Conservation (phyloP, 2,329 filamentous ascomycete genomes). For the Curvularia sp. region DNA sequence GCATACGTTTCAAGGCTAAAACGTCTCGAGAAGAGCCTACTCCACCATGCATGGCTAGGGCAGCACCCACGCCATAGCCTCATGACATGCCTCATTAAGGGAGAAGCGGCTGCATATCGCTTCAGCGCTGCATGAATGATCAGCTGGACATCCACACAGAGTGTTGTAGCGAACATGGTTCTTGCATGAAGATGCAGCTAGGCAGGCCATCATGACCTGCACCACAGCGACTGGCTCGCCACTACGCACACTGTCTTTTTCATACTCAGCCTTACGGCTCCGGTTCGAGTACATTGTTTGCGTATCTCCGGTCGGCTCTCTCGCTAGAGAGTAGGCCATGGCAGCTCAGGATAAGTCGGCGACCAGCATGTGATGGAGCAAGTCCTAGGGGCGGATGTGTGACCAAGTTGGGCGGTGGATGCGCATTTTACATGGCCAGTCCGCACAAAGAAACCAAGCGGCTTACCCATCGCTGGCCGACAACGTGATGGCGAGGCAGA, state of each 20-base stretch:
- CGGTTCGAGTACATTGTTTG: slow-evolving; percentile 9
- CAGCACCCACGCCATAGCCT: slow-evolving; percentile 12
- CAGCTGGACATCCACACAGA: slow-evolving; percentile 12
- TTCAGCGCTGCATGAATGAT: slow-evolving; percentile 15
- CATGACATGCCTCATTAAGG: slow-evolving; percentile 20
- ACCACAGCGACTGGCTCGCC: slow-evolving; percentile 12
- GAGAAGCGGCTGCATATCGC: slow-evolving; percentile 18
- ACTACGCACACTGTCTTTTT: slow-evolving; percentile 8
- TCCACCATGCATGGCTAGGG: slow-evolving; percentile 21
- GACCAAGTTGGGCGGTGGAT: slow-evolving; percentile 4
- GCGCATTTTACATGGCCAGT: slow-evolving; percentile 2
- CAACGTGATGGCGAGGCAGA: neutral
- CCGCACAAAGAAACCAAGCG: slow-evolving; percentile 7
- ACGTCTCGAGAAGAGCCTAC: slow-evolving; percentile 12
- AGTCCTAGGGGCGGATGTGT: slow-evolving; percentile 17
- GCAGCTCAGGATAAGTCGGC: slow-evolving; percentile 4
- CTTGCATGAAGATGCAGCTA: slow-evolving; percentile 23
- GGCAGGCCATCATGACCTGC: slow-evolving; percentile 11
- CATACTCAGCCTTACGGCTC: slow-evolving; percentile 17
- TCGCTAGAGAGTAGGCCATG: slow-evolving; percentile 3
- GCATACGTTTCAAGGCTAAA: slow-evolving; percentile 16
- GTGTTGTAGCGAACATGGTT: slow-evolving; percentile 13
- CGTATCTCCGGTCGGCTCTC: slow-evolving; percentile 9
- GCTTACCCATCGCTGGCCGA: slow-evolving; percentile 5
- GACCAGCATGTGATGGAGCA: slow-evolving; percentile 8